Evolutionary conservation across 257 asterid species (phyloP), one percentile per base, ranked within the genome.

Genomic region (Solanum stenotomum): DNA sequence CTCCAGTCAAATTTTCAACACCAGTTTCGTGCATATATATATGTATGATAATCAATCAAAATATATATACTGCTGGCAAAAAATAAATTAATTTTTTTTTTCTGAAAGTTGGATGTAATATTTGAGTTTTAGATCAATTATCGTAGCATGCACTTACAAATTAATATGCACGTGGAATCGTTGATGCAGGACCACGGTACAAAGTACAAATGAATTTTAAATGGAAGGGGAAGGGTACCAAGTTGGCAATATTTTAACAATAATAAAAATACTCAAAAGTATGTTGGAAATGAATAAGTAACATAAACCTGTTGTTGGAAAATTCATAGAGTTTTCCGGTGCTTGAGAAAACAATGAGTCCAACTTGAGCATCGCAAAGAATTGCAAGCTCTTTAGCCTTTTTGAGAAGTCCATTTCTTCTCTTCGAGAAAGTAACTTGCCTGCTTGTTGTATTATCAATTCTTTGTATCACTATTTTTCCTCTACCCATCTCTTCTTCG

Each of bases 351-450:
- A 93, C 49, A 52, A 93, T 87, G 83, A 91, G 83, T 86, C 95
- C 95, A n/a, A 93, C 92, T 84, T 93, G 88, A 38, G 94, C 94
- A 91, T 92, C 94, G 22, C 94, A 92, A 27, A 92, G 94, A 31
- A 92, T 90, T 34, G 95, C 81, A 34, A 93, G 85, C 25, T 93
- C 95, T 76, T 35, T 93, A 1, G 95, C 95, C 89, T 93, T 93
- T 90, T 93, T 93, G 8, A 93, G 90, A 89, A 93, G 82, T 86
- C 95, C 95, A 79, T 75, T 91, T 84, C 94, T 87, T 70, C 94
- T 85, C 91, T 92, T 92, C 0, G 94, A 92, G 89, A 92, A 92
- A 42, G 92, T 91, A 5, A 93, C 95, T 88, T 93, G 95, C 76
- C 95, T 84, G 20, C 90, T 93, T 3, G 95, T 91, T 31, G 92